Evolutionary conservation across 1,284 basidiomycete species (phyloP), one percentile per base, ranked within the genome.

Genomic region (Ustilago esculenta): DNA sequence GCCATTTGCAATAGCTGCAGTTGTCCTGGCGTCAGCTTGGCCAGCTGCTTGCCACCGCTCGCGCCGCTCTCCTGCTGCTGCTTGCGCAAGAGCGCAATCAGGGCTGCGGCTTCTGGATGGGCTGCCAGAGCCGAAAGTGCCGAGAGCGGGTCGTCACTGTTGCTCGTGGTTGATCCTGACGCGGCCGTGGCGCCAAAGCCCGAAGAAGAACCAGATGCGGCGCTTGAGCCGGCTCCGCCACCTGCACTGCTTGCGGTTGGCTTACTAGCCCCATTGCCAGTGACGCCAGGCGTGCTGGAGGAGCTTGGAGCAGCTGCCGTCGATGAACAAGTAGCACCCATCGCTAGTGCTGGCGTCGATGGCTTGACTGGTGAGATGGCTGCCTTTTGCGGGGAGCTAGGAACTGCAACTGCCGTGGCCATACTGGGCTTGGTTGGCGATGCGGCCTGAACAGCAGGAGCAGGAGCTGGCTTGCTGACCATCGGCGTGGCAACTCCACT

Each of bases 1-100:
- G 76, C 78, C 64, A 78, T 72, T 61, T 80, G 78, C 23, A 80
- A 58, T 20, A 80, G 60, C 58, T 80, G 73, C 44, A 79, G 48
- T 56, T 80, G 78, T 3, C 69, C 71, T 0, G 76, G 75, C 40
- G 78, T 79, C 12, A 80, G 64, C 54, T 77, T 75, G 30, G 70
- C 71, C 32, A 73, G 41, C 52, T 73, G 66, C 35, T 59, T 64
- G 32, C 73, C 67, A 14, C 59, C 59, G 11, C 40, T 49, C 0
- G 48, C 61, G n/a, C 58, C 58, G 20, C 50, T 47, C 32, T 75
- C 70, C 21, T 67, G 53, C 64, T 78, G 76, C 50, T 79, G 77
- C 43, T 79, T 75, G 48, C 72, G 72, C n/a, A 80, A 45, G 5
- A 79, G 46, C 1, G 73, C 71, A 34, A 80, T 77, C 17, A 80